Conservation (phyloP, 78 protist genomes). For the Bigelowiella natans region DNA sequence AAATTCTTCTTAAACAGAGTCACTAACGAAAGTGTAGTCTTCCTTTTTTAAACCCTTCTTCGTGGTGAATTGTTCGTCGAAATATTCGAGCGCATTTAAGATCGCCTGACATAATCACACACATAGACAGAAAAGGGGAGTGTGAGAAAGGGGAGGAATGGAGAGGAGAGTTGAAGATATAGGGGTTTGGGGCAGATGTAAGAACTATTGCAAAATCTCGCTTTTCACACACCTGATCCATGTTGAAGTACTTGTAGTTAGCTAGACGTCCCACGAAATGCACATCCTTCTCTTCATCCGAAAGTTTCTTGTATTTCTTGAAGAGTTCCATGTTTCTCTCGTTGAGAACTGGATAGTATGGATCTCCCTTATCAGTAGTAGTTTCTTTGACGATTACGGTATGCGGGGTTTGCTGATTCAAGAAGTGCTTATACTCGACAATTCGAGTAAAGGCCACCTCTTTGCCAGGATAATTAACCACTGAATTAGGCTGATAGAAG, state of each 20-base stretch:
- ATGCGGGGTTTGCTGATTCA: constrained; percentile 19
- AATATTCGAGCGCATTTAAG: not conserved
- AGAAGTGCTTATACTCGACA: constrained; percentile 29
- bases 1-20: not conserved
- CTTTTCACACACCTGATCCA: constrained; percentile 11
- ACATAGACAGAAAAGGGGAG: not conserved
- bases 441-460: constrained; percentile 27
- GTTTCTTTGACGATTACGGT: not conserved
- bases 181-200: too few species aligned
- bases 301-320: constrained; percentile 1
- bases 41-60: not conserved
- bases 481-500: not conserved
- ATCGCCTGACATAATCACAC: not conserved
- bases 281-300: constrained; percentile 16
- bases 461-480: not conserved
- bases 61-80: not conserved
- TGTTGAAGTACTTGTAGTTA: constrained; percentile 33
- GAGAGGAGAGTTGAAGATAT: too few species aligned
- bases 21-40: not conserved
- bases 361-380: not conserved
- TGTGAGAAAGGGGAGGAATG: too few species aligned
- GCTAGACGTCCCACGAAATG: constrained; percentile 36
- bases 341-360: not conserved
- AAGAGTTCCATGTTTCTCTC: not conserved
- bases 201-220: too few species aligned